Percentiles rank a stretch among this genome's conserved stretches.
These are phyloP conservation scores for Ophiorrhiza pumila DNA, from an alignment of 257 asterid genomes.

Conservation along the genomic window DNA sequence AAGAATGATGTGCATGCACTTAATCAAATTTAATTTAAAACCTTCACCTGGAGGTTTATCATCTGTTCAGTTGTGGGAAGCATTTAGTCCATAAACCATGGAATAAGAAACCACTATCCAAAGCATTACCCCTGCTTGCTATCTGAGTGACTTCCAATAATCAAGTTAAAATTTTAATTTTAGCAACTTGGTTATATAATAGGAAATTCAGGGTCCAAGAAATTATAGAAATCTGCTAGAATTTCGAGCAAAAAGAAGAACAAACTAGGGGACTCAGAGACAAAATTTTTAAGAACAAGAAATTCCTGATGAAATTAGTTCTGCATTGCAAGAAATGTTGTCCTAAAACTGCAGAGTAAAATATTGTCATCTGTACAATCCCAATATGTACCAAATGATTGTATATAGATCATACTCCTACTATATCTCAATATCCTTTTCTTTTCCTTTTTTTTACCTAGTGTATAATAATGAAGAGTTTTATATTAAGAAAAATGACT, in stretches of 20 bases:
- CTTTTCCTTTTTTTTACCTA: too few relatives aligned
- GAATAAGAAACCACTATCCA: background rate
- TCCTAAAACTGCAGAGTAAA: background rate
- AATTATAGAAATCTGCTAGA: background rate
- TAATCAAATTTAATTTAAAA: slow-evolving; percentile 38
- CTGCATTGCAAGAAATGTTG: background rate
- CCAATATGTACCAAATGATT: background rate
- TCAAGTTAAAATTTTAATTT: background rate
- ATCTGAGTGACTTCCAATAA: background rate
- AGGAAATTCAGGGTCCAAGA: background rate
- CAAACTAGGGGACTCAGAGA: background rate
- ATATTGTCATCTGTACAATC: background rate
- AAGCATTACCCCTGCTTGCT: slow-evolving; percentile 3
- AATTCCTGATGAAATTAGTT: background rate
- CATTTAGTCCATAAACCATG: slow-evolving; percentile 9
- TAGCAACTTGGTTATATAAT: background rate
- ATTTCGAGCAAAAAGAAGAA: background rate
- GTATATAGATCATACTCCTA: background rate
- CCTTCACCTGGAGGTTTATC: slow-evolving; percentile 31
- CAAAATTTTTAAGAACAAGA: background rate
- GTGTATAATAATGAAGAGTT: too few relatives aligned
- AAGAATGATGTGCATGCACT: slow-evolving; percentile 48
- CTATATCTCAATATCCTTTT: too few relatives aligned
- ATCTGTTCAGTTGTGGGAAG: slow-evolving; percentile 37
- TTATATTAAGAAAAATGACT: too few relatives aligned